A percentile compares a stretch with the other conserved stretches of the same genome.
These are phyloP conservation scores for Neurospora crassa DNA, from an alignment of 2,329 filamentous ascomycete species.

Conservation along the genomic window DNA sequence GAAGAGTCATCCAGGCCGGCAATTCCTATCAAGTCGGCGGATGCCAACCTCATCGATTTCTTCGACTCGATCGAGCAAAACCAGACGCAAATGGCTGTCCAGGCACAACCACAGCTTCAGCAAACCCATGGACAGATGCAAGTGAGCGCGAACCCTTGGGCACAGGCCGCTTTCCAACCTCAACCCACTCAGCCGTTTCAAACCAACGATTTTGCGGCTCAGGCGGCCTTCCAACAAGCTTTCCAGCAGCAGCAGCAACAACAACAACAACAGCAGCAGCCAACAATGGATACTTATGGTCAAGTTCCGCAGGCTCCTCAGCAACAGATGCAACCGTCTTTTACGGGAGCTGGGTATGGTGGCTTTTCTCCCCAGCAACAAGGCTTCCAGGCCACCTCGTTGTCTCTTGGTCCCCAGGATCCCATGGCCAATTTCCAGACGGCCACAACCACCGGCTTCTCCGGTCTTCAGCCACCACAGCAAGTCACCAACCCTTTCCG, in stretches of 20 bases:
- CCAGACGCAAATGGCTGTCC: constrained; percentile 57
- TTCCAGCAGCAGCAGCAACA: constrained; percentile 27
- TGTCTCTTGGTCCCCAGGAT: constrained; percentile 51
- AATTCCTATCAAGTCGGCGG: constrained; percentile 50
- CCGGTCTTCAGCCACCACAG: constrained; percentile 36
- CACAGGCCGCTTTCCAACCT: constrained; percentile 22
- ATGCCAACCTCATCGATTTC: constrained; percentile 82
- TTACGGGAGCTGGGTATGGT: constrained; percentile 71
- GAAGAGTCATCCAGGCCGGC: constrained; percentile 19
- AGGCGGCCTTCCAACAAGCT: constrained; percentile 30
- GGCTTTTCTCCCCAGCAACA: constrained; percentile 69
- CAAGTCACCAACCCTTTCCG: constrained; percentile 87
- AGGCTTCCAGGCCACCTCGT: constrained; percentile 41
- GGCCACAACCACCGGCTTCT: constrained; percentile 32
- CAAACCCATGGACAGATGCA: constrained; percentile 24
- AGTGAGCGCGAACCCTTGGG: constrained; percentile 30
- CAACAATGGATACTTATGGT: constrained; percentile 4
- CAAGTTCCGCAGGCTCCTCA: constrained; percentile 28
- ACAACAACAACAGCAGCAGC: constrained; percentile 19
- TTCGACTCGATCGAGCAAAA: constrained; percentile 90
- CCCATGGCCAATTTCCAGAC: constrained; percentile 41
- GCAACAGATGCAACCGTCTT: constrained; percentile 33
- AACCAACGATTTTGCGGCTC: constrained; percentile 31
- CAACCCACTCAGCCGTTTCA: constrained; percentile 30
- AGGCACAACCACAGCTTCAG: constrained; percentile 30